Evolutionary conservation across 2,329 filamentous ascomycete genomes (phyloP), one percentile per base, ranked within the genome.

Genomic region (Penicillium polonicum): DNA sequence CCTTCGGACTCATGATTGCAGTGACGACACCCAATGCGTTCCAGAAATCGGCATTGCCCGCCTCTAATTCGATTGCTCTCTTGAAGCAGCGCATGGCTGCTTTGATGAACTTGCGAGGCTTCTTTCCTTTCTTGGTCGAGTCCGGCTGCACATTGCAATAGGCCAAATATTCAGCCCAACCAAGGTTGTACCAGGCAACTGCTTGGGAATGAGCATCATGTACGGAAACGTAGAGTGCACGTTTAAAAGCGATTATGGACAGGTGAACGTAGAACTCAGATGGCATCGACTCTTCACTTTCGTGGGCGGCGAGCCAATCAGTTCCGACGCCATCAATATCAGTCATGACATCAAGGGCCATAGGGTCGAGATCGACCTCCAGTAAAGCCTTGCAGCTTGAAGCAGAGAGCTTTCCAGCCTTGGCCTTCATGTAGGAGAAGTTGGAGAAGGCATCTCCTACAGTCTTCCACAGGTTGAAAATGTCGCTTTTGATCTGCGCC

Each of bases 141-240:
- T 83, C 21, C 15, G 60, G 55, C 15, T 70, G 68, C 45, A 91
- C 79, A 68, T 86, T 90, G 12, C 81, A 78, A 69, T 95, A 90
- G 0, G 92, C 90, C 44, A 88, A 85, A 70, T 94, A 86, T 72
- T 99, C 94, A 1, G 91, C 90, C 90, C 92, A 97, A 42, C 94
- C 94, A 19, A 99, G 80, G 68, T 99, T 99, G 76, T 96, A 99
- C 83, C 93, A 94, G 0, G 92, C 91, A n/a, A 97, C 90, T 1
- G 94, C 91, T 74, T 95, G 92, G 4, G 93, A 92, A 72, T 97
- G 90, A 8, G 85, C 72, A 69, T 99, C 92, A 58, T 87, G 80
- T 0, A 86, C 79, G 17, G 88, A 88, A 39, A 87, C 83, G 65
- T 89, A 79, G 15, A 97, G 87, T 8, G 92, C 92, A 62, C 90